phyloP scores from a whole-genome alignment of 139 green algal species.

The Pseudopediastrum boryanum region DNA sequence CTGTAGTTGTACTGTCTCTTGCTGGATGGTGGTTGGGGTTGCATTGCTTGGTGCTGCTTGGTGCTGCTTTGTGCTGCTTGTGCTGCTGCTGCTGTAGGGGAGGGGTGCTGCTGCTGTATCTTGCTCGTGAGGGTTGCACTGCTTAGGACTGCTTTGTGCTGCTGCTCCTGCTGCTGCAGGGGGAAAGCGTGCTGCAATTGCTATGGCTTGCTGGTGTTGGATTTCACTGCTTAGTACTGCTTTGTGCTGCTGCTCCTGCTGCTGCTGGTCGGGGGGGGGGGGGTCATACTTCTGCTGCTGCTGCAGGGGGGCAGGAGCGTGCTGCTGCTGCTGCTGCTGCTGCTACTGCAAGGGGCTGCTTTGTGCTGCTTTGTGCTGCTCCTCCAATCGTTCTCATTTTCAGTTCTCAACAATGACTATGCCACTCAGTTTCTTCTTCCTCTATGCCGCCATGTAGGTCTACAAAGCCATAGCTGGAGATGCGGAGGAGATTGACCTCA shows the following conservation, averaged over 20 bases:
- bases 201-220: not conserved
- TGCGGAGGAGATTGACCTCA: slow-evolving; percentile 61
- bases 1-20: not conserved
- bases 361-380: not conserved
- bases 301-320: not conserved
- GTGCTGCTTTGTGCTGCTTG: not conserved
- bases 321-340: not conserved
- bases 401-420: not conserved
- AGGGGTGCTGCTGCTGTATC: too few species aligned
- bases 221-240: not conserved
- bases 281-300: not conserved
- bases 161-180: too few species aligned
- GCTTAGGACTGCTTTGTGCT: not conserved
- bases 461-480: slow-evolving; percentile 64
- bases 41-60: not conserved
- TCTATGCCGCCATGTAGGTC: slow-evolving; percentile 36
- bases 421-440: not conserved
- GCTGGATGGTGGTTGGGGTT: not conserved
- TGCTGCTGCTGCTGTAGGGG: slow-evolving; percentile 1
- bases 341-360: not conserved
- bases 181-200: not conserved
- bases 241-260: slow-evolving; percentile 1
- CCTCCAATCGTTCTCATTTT: not conserved
- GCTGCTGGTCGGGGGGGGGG: too few species aligned
- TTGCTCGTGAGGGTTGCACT: not conserved